Evolutionary conservation across 1,139 yeast species (phyloP).

Genomic region (Suhomyces maxii): DNA sequence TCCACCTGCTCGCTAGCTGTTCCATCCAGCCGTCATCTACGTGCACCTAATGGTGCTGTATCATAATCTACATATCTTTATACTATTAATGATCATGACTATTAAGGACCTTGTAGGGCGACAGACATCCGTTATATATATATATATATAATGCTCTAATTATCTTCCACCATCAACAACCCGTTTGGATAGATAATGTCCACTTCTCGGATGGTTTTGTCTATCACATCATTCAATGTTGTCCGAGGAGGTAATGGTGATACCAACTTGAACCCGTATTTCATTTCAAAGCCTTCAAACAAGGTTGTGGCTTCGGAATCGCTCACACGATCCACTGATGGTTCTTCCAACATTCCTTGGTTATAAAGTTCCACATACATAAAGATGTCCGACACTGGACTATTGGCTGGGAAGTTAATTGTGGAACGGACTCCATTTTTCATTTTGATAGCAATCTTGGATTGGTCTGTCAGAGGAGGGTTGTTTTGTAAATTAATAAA

Average conservation of each 20-base stretch:
- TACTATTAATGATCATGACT: background rate
- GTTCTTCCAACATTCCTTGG: constrained; percentile 33
- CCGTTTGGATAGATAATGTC: constrained; percentile 46
- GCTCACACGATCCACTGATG: constrained; percentile 14
- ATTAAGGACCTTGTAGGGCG: background rate
- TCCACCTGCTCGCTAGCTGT: too few relatives aligned
- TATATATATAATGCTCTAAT: background rate
- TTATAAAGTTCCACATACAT: constrained; percentile 51
- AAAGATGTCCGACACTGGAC: constrained; percentile 55
- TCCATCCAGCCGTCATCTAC: too few relatives aligned
- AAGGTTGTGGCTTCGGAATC: constrained; percentile 22
- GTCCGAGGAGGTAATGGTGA: constrained; percentile 45
- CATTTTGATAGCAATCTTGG: constrained; percentile 62
- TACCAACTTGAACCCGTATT: constrained; percentile 32
- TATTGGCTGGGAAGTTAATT: constrained; percentile 47
- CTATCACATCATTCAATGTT: constrained; percentile 26
- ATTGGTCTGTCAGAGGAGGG: constrained; percentile 1
- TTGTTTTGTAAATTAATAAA: constrained; percentile 18
- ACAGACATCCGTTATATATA: background rate
- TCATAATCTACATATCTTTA: too few relatives aligned
- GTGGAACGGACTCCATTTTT: constrained; percentile 52
- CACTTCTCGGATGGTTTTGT: constrained; percentile 27
- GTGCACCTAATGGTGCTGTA: too few relatives aligned
- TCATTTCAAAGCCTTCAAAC: constrained; percentile 26
- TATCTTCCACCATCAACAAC: constrained; percentile 37